Evolutionary conservation across 257 asterid species (phyloP).

Genomic region (Nicotiana attenuata): DNA sequence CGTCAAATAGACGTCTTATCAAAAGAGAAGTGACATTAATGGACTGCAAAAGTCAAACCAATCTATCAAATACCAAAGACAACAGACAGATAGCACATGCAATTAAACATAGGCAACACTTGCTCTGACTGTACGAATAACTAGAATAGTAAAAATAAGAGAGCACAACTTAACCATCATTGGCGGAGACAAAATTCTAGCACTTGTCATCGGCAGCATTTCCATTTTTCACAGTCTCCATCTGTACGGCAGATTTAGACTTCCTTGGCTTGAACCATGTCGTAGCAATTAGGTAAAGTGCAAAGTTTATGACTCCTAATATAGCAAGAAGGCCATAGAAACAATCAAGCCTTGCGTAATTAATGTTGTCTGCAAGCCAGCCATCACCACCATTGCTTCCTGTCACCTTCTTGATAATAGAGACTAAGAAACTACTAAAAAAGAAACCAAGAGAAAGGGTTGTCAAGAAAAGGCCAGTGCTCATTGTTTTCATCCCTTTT

Average conservation of each 20-base stretch:
- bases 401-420: slow-evolving; percentile 58
- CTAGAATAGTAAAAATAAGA: not conserved
- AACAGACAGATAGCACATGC: not conserved
- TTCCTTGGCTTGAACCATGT: slow-evolving; percentile 53
- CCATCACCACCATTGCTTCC: slow-evolving; percentile 40
- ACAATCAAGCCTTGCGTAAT: slow-evolving; percentile 71
- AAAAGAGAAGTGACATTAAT: not conserved
- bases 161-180: not conserved
- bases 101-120: not conserved
- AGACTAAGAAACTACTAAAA: slow-evolving; percentile 69
- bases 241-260: slow-evolving; percentile 22
- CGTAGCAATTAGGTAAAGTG: slow-evolving; percentile 51
- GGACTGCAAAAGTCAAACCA: not conserved
- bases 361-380: slow-evolving; percentile 83
- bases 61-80: not conserved
- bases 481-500: slow-evolving; percentile 94
- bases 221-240: slow-evolving; percentile 26
- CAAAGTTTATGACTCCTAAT: slow-evolving; percentile 54
- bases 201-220: slow-evolving; percentile 38
- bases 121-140: not conserved
- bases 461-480: slow-evolving; percentile 89
- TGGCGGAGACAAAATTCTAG: slow-evolving; percentile 8
- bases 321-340: slow-evolving; percentile 69
- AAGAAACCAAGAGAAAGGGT: slow-evolving; percentile 84
- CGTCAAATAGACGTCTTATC: not conserved